Evolutionary conservation across 2,329 filamentous ascomycete genomes (phyloP).

Genomic region (Penicillium concentricum): DNA sequence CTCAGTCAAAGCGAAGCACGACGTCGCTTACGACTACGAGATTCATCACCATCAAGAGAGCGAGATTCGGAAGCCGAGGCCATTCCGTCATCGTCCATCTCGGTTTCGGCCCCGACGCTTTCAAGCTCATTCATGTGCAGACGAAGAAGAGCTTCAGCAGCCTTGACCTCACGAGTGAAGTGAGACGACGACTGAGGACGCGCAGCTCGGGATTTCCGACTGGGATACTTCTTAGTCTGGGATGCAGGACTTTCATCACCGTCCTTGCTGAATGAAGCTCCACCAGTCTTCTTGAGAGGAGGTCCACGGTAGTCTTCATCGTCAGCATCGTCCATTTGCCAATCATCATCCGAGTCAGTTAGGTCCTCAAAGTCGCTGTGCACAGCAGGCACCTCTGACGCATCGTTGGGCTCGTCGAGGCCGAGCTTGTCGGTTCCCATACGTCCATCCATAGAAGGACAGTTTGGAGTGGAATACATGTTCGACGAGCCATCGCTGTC

Average conservation of each 20-base stretch:
- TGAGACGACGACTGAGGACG: conserved; percentile 2
- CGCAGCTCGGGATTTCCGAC: conserved; percentile 4
- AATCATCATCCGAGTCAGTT: conserved; percentile 15
- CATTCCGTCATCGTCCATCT: conserved; percentile 4
- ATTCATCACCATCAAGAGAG: neutral
- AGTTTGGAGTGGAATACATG: conserved; percentile 14
- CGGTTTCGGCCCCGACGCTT: conserved; percentile 8
- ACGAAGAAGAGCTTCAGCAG: conserved; percentile 39
- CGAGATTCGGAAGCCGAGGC: neutral
- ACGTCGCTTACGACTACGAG: conserved; percentile 11
- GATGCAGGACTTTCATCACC: neutral
- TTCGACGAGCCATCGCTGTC: conserved; percentile 16
- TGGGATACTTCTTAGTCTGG: conserved; percentile 9
- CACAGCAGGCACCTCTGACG: neutral
- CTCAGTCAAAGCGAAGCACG: conserved; percentile 15
- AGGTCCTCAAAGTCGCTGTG: conserved; percentile 4
- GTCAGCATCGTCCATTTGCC: conserved; percentile 13
- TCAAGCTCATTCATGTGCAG: conserved; percentile 34
- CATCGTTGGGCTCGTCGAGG: neutral
- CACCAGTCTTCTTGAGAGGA: neutral
- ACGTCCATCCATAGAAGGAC: conserved; percentile 7
- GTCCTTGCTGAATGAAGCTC: neutral
- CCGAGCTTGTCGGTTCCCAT: neutral
- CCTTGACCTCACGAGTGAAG: conserved; percentile 36
- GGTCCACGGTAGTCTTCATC: conserved; percentile 22